Base-by-base conservation (phyloP, 805 yeast species). In the Candida silvicultrix region DNA sequence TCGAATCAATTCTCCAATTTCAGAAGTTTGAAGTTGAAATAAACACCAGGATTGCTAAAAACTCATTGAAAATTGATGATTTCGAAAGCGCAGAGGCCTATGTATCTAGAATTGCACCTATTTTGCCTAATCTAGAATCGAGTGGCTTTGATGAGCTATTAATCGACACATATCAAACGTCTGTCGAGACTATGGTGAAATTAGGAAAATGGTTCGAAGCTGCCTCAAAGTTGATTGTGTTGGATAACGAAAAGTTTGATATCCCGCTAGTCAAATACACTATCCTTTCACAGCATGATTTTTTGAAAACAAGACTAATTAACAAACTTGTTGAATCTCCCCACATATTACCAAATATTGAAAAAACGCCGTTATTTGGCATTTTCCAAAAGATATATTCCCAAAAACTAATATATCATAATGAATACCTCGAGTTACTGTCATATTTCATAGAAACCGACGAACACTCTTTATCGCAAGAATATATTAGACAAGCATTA, bases 161-260 rank as follows among this genome's bases (percentile, higher is more conserved):
- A 9, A 23, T 39, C 2, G 48, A 50, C 21, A 20, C 48, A 1
- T 49, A 47, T 12, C 45, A 41, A 10, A 45, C 50, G 1, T 41
- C 51, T n/a, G 48, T 49, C 5, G 52, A 49, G 21, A 49, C 53
- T 6, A 49, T 54, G 52, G 42, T 50, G 3, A 50, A 52, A n/a
- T 16, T 53, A 9, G 46, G 48, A 5, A 54, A 50, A 41, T 56
- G 57, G 57, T 34, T 51, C 3, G 60, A 56, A 15, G 58, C 56
- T 4, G 39, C 56, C 5, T 49, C 57, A 5, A 49, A 51, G 42
- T 42, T 53, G 10, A 21, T 50, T 3, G 25, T 41, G 1, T 37
- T 53, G 4, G 45, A 53, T 28, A 52, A 53, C 29, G 48, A 44
- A 20, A 4, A 29, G 1, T 49, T 45, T 19, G 54, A 51, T 38